These are phyloP conservation scores for Leishmania major DNA, from an alignment of 208 protist genomes.

Conservation along the genomic window DNA sequence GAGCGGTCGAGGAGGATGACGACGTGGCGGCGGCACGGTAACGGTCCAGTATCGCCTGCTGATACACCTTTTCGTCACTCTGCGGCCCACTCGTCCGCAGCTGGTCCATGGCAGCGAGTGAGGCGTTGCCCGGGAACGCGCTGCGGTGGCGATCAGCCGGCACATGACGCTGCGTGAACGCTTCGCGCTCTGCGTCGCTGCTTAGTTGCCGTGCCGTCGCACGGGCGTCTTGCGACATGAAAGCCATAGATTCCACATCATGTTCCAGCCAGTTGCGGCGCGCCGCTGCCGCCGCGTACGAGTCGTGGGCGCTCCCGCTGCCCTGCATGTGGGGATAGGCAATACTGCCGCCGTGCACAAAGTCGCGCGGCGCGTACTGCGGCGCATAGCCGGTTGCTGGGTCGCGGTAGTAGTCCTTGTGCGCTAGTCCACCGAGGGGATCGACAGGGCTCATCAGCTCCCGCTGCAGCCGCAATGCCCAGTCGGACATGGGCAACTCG, in stretches of 20 bases:
- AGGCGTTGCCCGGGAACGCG: conserved; percentile 34
- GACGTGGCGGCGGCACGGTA: conserved; percentile 33
- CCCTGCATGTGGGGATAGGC: conserved; percentile 60
- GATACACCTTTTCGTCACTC: conserved; percentile 42
- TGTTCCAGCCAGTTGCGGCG: conserved; percentile 61
- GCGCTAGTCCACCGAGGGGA: conserved; percentile 73
- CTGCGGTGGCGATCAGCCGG: conserved; percentile 39
- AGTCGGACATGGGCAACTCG: conserved; percentile 30
- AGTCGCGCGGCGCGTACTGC: conserved; percentile 89
- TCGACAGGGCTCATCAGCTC: conserved; percentile 76
- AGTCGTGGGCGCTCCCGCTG: conserved; percentile 5
- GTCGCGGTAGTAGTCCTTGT: conserved; percentile 91
- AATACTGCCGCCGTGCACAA: conserved; percentile 61
- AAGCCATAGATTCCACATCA: conserved; percentile 44
- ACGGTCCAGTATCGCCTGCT: conserved; percentile 59
- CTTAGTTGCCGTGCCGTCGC: conserved; percentile 37
- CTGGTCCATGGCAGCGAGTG: conserved; percentile 46
- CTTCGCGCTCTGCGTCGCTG: conserved; percentile 39
- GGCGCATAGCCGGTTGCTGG: conserved; percentile 69
- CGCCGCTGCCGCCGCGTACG: conserved; percentile 49
- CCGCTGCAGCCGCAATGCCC: conserved; percentile 72
- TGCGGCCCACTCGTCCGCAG: conserved; percentile 57
- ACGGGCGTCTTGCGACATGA: conserved; percentile 35
- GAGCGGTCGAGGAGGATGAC: conserved; percentile 1
- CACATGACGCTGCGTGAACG: conserved; percentile 31